Evolutionary conservation across 768 basidiomycete species (phyloP).

Genomic region (Holtermannia corniformis): DNA sequence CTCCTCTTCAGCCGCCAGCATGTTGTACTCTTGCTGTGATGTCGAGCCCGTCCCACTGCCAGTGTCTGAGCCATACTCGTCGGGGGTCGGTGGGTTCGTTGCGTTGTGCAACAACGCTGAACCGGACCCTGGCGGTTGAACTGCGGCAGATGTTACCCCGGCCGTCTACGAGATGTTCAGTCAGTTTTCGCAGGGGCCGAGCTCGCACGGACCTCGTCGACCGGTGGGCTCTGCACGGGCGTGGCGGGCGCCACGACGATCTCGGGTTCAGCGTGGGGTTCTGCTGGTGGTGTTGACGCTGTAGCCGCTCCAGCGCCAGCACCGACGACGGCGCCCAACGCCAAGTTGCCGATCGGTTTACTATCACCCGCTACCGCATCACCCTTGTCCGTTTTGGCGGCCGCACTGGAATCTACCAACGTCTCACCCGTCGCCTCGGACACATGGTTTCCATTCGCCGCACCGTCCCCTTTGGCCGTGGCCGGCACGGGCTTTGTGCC

Average conservation of each 20-base stretch:
- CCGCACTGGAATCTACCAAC: slow-evolving; percentile 3
- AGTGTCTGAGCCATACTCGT: slow-evolving; percentile 23
- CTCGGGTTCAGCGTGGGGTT: background rate
- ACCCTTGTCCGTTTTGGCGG: background rate
- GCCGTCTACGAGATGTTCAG: no score
- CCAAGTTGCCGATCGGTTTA: background rate
- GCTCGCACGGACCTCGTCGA: slow-evolving; percentile 47
- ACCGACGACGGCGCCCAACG: slow-evolving; percentile 1
- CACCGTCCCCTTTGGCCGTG: background rate
- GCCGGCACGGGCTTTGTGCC: background rate
- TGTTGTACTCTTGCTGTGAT: slow-evolving; percentile 58
- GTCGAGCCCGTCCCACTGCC: slow-evolving; percentile 60
- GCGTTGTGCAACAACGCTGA: slow-evolving; percentile 36
- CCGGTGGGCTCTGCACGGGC: slow-evolving; percentile 47
- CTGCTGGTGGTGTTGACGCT: background rate
- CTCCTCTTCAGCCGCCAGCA: slow-evolving; percentile 34
- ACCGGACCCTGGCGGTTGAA: slow-evolving; percentile 82
- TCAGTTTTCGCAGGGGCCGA: background rate
- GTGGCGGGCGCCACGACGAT: slow-evolving; percentile 20
- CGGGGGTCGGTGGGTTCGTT: slow-evolving; percentile 30
- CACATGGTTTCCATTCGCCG: slow-evolving; percentile 1
- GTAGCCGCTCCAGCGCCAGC: background rate
- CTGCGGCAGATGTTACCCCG: slow-evolving; percentile 81
- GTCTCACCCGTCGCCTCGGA: slow-evolving; percentile 10
- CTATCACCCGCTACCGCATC: background rate